Base-by-base conservation (phyloP, 2,329 filamentous ascomycete genomes). In the Penicillium rolfsii region DNA sequence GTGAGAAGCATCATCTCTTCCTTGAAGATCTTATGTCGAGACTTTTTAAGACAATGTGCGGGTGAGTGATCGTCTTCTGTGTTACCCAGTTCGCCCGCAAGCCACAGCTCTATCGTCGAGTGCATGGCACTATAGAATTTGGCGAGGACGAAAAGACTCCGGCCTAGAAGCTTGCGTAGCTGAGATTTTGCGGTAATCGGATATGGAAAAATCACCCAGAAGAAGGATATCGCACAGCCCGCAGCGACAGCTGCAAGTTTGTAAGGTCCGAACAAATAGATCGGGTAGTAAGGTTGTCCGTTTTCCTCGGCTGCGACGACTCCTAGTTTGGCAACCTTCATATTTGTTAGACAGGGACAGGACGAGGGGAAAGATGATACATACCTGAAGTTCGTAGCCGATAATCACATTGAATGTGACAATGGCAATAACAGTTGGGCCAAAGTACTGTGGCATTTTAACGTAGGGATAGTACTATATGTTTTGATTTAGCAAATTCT, bases 171-270 rank as follows among this genome's bases (percentile, higher is more conserved):
- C 62, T 85, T 85, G 5, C 90, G 83, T 5, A 92, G 79, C 70
- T 86, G 86, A 2, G 85, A 86, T 55, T 89, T 86, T 57, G 91
- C 90, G 0, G 88, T 88, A 43, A 91, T 82, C 0, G 89, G 89
- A 63, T 84, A 89, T 0, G 90, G 90, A 67, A 92, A 91, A 55
- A 91, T 82, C 0, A 89, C 91, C 88, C 89, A 93, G 71, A 93
- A 82, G 74, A 90, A 92, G 8, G 88, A 89, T 0, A 91, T 84
- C 1, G 85, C 81, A 52, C 89, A 84, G 38, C 90, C 90, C 1
- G 81, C 87, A 1, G 82, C 80, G 0, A 93, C 88, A 1, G 84
- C 85, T 1, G 87, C 88, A 0, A 93, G 79, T 9, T 90, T 84
- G 69, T 91, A 91, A 0, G 89, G 89, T 0, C 84, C 90, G 3